Conservation (phyloP, 805 yeast genomes). For the Clavispora asparagi region DNA sequence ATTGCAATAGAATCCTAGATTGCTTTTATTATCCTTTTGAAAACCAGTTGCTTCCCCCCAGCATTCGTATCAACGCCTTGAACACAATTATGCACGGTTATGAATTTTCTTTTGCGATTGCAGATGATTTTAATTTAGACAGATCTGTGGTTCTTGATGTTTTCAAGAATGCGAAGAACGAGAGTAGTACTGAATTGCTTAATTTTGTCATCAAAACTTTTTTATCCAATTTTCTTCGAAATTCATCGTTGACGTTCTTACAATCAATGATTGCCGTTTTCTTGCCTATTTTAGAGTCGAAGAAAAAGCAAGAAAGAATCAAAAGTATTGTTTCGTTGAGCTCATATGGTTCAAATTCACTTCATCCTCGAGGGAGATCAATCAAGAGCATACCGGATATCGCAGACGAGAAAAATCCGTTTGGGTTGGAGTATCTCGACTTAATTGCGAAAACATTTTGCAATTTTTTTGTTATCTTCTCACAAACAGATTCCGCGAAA, state of each 20-base stretch:
- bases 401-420: neutral
- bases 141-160: constrained; percentile 30
- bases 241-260: constrained; percentile 11
- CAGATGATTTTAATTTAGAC: constrained; percentile 24
- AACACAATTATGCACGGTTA: constrained; percentile 33
- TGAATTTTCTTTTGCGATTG: constrained; percentile 25
- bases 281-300: constrained; percentile 7
- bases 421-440: constrained; percentile 1
- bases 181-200: constrained; percentile 28
- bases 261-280: constrained; percentile 13
- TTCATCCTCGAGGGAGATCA: neutral
- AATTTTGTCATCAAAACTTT: constrained; percentile 22
- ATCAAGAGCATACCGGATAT: neutral
- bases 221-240: constrained; percentile 19
- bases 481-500: constrained; percentile 18
- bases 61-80: constrained; percentile 27
- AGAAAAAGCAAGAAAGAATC: constrained; percentile 12
- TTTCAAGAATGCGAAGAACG: constrained; percentile 22
- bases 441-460: constrained; percentile 22
- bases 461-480: constrained; percentile 20
- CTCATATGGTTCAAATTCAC: constrained; percentile 17
- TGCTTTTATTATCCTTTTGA: constrained; percentile 31
- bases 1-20: constrained; percentile 40
- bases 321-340: constrained; percentile 22
- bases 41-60: constrained; percentile 12